Evolutionary conservation across 495 filamentous ascomycete species (phyloP).

Genomic region (Hypoxylon intermedium): DNA sequence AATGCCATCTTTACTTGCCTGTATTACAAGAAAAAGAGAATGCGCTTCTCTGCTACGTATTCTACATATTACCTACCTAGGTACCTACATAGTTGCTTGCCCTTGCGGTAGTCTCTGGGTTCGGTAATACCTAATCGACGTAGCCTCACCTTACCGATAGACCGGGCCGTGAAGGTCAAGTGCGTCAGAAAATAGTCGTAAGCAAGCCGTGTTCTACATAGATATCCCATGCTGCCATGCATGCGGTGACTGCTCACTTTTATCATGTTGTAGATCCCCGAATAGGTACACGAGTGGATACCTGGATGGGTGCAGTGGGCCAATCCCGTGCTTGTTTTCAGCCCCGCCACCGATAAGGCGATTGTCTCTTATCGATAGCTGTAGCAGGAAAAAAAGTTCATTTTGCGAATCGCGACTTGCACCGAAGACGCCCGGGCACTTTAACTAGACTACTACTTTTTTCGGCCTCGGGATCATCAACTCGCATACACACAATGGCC

Average conservation of each 20-base stretch:
- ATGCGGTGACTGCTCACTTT: slow-evolving; percentile 3
- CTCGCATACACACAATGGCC: slow-evolving; percentile 68
- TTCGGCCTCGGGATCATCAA: not conserved
- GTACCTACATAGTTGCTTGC: too few species aligned
- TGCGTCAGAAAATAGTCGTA: not conserved
- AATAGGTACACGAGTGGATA: too few species aligned
- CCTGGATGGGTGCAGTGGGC: too few species aligned
- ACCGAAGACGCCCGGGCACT: not conserved
- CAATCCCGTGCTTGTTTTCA: not conserved
- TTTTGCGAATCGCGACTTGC: slow-evolving; percentile 25
- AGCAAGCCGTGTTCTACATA: not conserved
- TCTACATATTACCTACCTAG: not conserved
- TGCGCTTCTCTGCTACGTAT: not conserved
- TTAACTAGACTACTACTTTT: not conserved
- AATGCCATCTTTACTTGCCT: slow-evolving; percentile 32
- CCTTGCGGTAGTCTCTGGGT: not conserved
- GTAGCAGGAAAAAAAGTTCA: slow-evolving; percentile 35
- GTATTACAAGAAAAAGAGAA: not conserved
- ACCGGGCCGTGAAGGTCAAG: not conserved
- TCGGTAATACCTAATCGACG: slow-evolving; percentile 12
- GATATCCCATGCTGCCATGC: not conserved
- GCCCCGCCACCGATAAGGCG: slow-evolving; percentile 17
- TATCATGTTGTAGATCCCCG: slow-evolving; percentile 13
- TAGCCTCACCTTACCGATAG: slow-evolving; percentile 7
- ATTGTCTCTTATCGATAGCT: slow-evolving; percentile 34